These are phyloP conservation scores for Leccinum fibrillosum DNA, from an alignment of 768 basidiomycete genomes.

Conservation along the genomic window DNA sequence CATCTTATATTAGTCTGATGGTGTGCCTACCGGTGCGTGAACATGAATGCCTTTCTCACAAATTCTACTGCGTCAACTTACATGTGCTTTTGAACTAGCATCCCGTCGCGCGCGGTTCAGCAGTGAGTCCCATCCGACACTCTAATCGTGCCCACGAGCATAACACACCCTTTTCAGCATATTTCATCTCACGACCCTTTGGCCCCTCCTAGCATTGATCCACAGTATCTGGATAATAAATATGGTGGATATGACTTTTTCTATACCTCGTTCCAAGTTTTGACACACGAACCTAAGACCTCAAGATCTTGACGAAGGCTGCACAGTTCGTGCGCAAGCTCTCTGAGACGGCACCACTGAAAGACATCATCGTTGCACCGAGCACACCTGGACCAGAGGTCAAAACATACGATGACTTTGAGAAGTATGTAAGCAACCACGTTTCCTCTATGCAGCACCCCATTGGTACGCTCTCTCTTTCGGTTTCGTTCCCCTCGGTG, in stretches of 20 bases:
- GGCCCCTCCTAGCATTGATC: slow-evolving; percentile 10
- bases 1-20: slow-evolving; percentile 11
- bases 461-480: slow-evolving; percentile 5
- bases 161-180: slow-evolving; percentile 8
- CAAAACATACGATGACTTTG: slow-evolving; percentile 15
- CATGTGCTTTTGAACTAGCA: slow-evolving; percentile 1
- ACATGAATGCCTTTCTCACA: not conserved
- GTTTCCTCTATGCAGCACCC: slow-evolving; percentile 6
- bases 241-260: slow-evolving; percentile 4
- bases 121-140: slow-evolving; percentile 1
- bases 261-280: not conserved
- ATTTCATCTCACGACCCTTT: slow-evolving; percentile 15
- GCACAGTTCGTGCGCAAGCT: slow-evolving; percentile 11
- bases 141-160: not conserved
- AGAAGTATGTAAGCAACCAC: slow-evolving; percentile 3
- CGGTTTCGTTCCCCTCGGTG: not conserved
- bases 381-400: slow-evolving; percentile 21
- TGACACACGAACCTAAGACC: slow-evolving; percentile 4
- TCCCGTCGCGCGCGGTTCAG: slow-evolving; percentile 17
- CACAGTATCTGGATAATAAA: slow-evolving; percentile 11
- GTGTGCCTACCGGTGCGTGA: slow-evolving; percentile 11
- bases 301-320: slow-evolving; percentile 17
- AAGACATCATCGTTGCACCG: slow-evolving; percentile 13
- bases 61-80: not conserved
- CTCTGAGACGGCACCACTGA: slow-evolving; percentile 16